A percentile compares a stretch with the other conserved stretches of the same genome.
phyloP scores from a whole-genome alignment of 495 filamentous ascomycete species.

The Aspergillus nanangensis region DNA sequence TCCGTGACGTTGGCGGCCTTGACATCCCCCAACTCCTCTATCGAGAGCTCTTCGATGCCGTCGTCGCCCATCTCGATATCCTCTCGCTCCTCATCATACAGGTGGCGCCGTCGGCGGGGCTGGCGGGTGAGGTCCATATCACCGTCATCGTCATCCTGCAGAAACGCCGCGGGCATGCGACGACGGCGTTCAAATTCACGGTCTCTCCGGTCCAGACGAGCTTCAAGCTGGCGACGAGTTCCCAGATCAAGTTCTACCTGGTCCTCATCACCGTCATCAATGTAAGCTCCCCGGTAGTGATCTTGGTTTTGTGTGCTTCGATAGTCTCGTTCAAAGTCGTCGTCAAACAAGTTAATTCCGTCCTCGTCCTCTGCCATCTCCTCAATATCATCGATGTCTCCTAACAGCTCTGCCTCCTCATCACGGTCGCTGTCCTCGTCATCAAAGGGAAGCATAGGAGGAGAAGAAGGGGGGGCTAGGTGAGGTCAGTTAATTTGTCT shows the following conservation, averaged over 20 bases:
- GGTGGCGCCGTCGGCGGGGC: slow-evolving; percentile 71
- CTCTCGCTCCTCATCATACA: slow-evolving; percentile 91
- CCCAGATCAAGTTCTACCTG: slow-evolving; percentile 69
- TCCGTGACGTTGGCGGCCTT: slow-evolving; percentile 91
- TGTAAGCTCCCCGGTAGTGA: slow-evolving; percentile 65
- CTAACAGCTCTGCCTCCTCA: slow-evolving; percentile 67
- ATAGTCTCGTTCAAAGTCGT: slow-evolving; percentile 88
- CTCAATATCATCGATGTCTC: slow-evolving; percentile 88
- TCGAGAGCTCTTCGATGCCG: slow-evolving; percentile 89
- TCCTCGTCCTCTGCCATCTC: slow-evolving; percentile 95
- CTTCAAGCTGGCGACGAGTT: slow-evolving; percentile 73
- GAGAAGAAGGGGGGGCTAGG: slow-evolving; percentile 36
- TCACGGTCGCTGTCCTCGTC: slow-evolving; percentile 76
- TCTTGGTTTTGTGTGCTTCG: slow-evolving; percentile 51
- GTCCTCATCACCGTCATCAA: slow-evolving; percentile 72
- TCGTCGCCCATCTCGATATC: slow-evolving; percentile 84
- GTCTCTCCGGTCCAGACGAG: slow-evolving; percentile 77
- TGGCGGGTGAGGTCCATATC: slow-evolving; percentile 78
- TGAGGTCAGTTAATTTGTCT: slow-evolving; percentile 16
- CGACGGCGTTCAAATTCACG: slow-evolving; percentile 70
- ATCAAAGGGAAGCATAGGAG: slow-evolving; percentile 53
- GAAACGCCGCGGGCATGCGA: slow-evolving; percentile 76
- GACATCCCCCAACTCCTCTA: slow-evolving; percentile 88
- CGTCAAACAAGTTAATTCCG: slow-evolving; percentile 88
- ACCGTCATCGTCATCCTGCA: slow-evolving; percentile 84